phyloP scores from a whole-genome alignment of 106 monocot genomes.

The Acanthochlamys bracteata region DNA sequence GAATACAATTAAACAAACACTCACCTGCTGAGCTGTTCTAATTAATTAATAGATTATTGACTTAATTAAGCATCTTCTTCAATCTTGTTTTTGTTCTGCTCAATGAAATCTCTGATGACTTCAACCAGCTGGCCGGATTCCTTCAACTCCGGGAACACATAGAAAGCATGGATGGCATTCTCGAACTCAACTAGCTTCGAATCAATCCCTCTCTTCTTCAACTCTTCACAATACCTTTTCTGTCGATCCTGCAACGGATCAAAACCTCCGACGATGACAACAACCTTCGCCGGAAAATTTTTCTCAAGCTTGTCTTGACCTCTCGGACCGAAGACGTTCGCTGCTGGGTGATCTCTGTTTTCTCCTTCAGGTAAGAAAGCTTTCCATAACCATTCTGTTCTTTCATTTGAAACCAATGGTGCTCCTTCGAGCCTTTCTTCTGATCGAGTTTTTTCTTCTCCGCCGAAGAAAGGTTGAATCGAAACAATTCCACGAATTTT shows the following conservation, averaged over 20 bases:
- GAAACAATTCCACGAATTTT: constrained; percentile 4
- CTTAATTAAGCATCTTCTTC: background rate
- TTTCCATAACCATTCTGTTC: constrained; percentile 29
- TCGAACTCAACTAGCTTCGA: constrained; percentile 18
- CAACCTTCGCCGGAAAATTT: constrained; percentile 10
- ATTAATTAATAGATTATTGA: background rate
- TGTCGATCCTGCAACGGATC: constrained; percentile 43
- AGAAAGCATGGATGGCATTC: constrained; percentile 22
- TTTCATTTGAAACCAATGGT: constrained; percentile 11
- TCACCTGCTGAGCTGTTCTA: too few species aligned
- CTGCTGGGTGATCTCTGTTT: constrained; percentile 21
- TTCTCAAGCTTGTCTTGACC: background rate
- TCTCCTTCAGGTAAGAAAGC: constrained; percentile 33
- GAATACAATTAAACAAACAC: too few species aligned
- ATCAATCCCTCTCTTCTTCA: constrained; percentile 13
- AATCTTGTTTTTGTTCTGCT: background rate
- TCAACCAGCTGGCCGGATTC: constrained; percentile 7
- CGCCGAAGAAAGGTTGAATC: constrained; percentile 34
- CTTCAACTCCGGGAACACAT: constrained; percentile 11
- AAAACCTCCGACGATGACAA: constrained; percentile 18
- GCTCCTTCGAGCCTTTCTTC: constrained; percentile 15
- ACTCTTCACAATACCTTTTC: constrained; percentile 20
- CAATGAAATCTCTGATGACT: constrained; percentile 8
- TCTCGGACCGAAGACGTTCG: constrained; percentile 16
- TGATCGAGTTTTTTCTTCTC: constrained; percentile 20